A percentile compares a stretch with the other conserved stretches of the same genome.
Evolutionary conservation across 2,329 filamentous ascomycete genomes (phyloP).

Genomic region (Lasiodiplodia sp.): DNA sequence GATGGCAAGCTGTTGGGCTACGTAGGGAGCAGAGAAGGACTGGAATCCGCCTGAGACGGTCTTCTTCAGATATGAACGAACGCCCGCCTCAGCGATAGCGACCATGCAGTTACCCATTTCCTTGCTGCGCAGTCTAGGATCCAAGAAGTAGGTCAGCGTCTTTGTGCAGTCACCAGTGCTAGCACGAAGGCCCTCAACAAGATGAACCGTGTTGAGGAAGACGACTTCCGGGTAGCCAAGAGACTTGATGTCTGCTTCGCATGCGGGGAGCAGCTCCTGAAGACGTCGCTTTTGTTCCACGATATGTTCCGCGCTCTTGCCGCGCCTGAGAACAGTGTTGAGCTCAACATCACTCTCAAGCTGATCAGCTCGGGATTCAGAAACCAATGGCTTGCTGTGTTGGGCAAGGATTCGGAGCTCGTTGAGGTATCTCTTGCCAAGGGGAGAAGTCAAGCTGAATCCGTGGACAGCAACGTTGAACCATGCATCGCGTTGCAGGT

Average conservation of each 20-base stretch:
- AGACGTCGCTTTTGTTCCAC: conserved; percentile 82
- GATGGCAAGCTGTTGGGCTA: conserved; percentile 84
- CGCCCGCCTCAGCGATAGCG: conserved; percentile 70
- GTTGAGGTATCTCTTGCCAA: conserved; percentile 74
- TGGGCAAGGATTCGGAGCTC: conserved; percentile 86
- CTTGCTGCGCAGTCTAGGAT: conserved; percentile 76
- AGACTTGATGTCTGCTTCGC: conserved; percentile 78
- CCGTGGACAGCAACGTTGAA: conserved; percentile 97
- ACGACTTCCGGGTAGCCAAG: conserved; percentile 90
- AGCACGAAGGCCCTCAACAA: conserved; percentile 88
- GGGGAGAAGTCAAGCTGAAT: conserved; percentile 76
- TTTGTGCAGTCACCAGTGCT: conserved; percentile 89
- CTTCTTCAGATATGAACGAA: conserved; percentile 80
- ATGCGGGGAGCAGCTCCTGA: conserved; percentile 74
- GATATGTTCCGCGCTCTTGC: conserved; percentile 80
- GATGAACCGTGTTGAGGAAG: conserved; percentile 87
- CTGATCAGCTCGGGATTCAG: conserved; percentile 87
- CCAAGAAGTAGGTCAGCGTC: conserved; percentile 90
- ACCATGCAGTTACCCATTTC: conserved; percentile 69
- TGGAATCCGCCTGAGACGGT: conserved; percentile 75
- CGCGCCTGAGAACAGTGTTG: conserved; percentile 89
- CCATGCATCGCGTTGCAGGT: conserved; percentile 88
- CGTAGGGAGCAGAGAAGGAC: conserved; percentile 86
- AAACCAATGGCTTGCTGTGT: conserved; percentile 84
- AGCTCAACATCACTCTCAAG: conserved; percentile 96